These are phyloP conservation scores for Xylaria castorea DNA, from an alignment of 495 filamentous ascomycete species.

Conservation along the genomic window DNA sequence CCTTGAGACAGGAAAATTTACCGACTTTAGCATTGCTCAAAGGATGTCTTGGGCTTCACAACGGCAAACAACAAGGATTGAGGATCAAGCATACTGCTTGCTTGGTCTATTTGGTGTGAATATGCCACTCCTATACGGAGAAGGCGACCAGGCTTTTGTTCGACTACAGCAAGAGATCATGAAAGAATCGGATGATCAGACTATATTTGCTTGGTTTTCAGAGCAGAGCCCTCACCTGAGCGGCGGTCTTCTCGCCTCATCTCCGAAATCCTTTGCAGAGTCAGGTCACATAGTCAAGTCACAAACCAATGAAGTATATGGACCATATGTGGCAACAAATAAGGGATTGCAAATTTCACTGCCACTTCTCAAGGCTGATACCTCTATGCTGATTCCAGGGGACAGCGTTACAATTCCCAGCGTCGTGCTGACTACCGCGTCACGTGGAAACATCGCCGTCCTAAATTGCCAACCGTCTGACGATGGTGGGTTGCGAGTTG, in stretches of 20 bases:
- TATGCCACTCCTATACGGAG: constrained; percentile 39
- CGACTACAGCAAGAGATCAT: constrained; percentile 32
- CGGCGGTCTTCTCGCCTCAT: constrained; percentile 9
- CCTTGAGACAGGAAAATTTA: constrained; percentile 17
- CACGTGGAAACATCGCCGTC: constrained; percentile 14
- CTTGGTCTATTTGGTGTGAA: constrained; percentile 38
- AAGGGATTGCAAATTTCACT: constrained; percentile 24
- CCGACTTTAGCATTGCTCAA: constrained; percentile 27
- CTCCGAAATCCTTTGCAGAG: not conserved
- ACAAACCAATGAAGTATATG: not conserved
- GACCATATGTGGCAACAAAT: constrained; percentile 11
- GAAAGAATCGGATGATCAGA: constrained; percentile 29
- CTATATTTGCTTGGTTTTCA: constrained; percentile 21
- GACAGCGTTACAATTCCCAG: not conserved
- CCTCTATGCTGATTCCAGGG: not conserved
- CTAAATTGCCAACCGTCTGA: constrained; percentile 8
- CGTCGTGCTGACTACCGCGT: constrained; percentile 5
- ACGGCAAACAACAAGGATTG: constrained; percentile 32
- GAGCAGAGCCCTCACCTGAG: not conserved
- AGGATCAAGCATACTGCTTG: constrained; percentile 38
- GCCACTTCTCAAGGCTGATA: constrained; percentile 1
- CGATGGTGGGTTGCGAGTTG: not conserved
- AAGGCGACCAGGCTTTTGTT: constrained; percentile 32
- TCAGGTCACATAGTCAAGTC: not conserved
- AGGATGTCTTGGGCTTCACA: constrained; percentile 35